Base-by-base conservation (phyloP, 2,329 filamentous ascomycete genomes). In the Ophiocordyceps australis region DNA sequence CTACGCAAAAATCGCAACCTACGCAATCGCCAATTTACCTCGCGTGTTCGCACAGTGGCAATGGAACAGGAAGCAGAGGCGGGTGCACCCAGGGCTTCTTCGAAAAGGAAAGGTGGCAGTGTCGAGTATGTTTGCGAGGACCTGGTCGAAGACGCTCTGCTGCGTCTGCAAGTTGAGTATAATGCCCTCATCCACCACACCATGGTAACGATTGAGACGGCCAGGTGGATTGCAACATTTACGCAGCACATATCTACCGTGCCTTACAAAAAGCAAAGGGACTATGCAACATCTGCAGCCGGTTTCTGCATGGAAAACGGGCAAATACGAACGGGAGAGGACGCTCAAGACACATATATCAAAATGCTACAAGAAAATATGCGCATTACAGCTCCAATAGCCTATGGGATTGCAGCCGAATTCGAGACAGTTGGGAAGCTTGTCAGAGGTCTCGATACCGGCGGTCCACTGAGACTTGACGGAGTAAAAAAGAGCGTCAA, bases 301-400 rank as follows among this genome's bases (percentile, higher is more conserved):
- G 59, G 65, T 0, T 86, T 86, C 44, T 85, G 78, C 49, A 83
- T 85, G 74, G 77, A 81, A 27, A 56, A 59, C 1, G 79, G 79
- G 0, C 79, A 86, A 47, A 74, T 86, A 22, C 69, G 67, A 28
- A 66, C 71, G 0, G 79, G 79, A 16, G 65, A 75, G 16, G 64
- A 68, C 22, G 50, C 61, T 3, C 45, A 53, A 6, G 78, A 85
- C 38, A 80, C 72, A 0, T 86, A 75, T 34, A 54, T 70, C 23
- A 67, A 68, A 35, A 80, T 86, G 77, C 52, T 89, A 26, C 74
- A 82, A 47, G 74, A 83, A 48, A 67, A 85, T 21, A 59, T 59
- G 10, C 65, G 77, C 11, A 62, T 86, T 11, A 85, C 80, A 5
- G 64, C 70, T 0, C 66, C 74, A 0, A 68, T 82, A 38, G 79